These are phyloP conservation scores for Gillenia trifoliata DNA, from an alignment of 306 rosid genomes.

Conservation along the genomic window DNA sequence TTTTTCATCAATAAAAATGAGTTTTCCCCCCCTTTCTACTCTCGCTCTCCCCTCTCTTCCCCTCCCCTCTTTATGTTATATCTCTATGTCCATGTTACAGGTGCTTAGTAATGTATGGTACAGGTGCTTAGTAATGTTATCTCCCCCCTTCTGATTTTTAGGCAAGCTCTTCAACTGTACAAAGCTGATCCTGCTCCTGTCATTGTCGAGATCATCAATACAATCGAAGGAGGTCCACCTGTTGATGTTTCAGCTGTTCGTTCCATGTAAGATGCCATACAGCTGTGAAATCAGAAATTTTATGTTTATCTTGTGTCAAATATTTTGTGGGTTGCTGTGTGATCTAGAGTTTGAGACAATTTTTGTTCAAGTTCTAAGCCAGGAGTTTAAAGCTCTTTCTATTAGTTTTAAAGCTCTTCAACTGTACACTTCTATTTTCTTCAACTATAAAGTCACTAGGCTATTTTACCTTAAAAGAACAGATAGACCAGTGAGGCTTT, in stretches of 20 bases:
- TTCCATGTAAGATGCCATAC: conserved; percentile 76
- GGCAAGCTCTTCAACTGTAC: conserved; percentile 96
- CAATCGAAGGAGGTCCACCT: conserved; percentile 96
- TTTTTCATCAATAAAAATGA: too few species aligned
- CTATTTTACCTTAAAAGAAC: background rate
- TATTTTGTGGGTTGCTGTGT: conserved; percentile 2
- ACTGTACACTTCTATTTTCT: too few species aligned
- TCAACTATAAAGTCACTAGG: background rate
- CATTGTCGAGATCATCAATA: conserved; percentile 79
- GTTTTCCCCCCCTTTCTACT: too few species aligned
- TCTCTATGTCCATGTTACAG: too few species aligned
- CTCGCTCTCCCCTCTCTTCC: too few species aligned
- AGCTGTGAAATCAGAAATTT: conserved; percentile 10
- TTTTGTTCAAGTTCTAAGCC: background rate
- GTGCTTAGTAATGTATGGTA: background rate
- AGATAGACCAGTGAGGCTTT: background rate
- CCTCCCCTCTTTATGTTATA: too few species aligned
- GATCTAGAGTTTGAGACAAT: conserved; percentile 13
- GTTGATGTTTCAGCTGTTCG: conserved; percentile 96
- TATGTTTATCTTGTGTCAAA: conserved; percentile 1
- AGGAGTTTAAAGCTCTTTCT: background rate
- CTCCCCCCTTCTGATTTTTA: conserved; percentile 37
- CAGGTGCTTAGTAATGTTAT: conserved; percentile 4
- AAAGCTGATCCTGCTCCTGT: conserved; percentile 80
- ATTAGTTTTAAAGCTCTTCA: background rate